Percentiles rank a stretch among this genome's conserved stretches.
Conservation (phyloP, 192 early-diverging fungal genomes). For the Backusella tuberculispora region DNA sequence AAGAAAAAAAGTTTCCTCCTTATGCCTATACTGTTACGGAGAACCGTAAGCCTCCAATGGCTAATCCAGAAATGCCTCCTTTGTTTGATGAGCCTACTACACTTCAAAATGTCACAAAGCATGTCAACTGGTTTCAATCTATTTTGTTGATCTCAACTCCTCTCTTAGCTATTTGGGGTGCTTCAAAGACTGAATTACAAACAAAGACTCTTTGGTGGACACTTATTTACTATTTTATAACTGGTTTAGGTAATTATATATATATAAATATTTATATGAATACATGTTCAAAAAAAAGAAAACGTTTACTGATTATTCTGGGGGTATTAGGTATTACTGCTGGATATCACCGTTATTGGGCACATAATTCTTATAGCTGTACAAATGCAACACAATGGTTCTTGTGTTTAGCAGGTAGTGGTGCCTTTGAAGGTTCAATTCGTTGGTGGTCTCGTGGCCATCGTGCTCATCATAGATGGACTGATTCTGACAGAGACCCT, state of each 20-base stretch:
- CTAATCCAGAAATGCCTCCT: slow-evolving; percentile 21
- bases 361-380: slow-evolving; percentile 75
- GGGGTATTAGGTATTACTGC: slow-evolving; percentile 60
- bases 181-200: slow-evolving; percentile 66
- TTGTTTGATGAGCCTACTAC: slow-evolving; percentile 53
- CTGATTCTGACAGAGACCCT: slow-evolving; percentile 87
- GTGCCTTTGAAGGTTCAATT: slow-evolving; percentile 82
- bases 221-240: slow-evolving; percentile 73
- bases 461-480: slow-evolving; percentile 81
- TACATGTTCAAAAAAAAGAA: too few species aligned
- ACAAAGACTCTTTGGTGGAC: slow-evolving; percentile 74
- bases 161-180: slow-evolving; percentile 77
- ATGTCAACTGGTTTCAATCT: slow-evolving; percentile 72
- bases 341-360: slow-evolving; percentile 84
- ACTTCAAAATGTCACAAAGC: slow-evolving; percentile 53
- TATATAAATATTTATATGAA: too few species aligned
- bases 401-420: slow-evolving; percentile 67
- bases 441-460: slow-evolving; percentile 88
- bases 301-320: slow-evolving; percentile 29
- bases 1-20: slow-evolving; percentile 11
- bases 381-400: slow-evolving; percentile 59
- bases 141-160: slow-evolving; percentile 70
- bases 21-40: slow-evolving; percentile 17
- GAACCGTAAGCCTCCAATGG: slow-evolving; percentile 13
- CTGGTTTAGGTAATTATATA: slow-evolving; percentile 67